Base-by-base conservation (phyloP, 306 rosid species). In the Dryas alaskensis region DNA sequence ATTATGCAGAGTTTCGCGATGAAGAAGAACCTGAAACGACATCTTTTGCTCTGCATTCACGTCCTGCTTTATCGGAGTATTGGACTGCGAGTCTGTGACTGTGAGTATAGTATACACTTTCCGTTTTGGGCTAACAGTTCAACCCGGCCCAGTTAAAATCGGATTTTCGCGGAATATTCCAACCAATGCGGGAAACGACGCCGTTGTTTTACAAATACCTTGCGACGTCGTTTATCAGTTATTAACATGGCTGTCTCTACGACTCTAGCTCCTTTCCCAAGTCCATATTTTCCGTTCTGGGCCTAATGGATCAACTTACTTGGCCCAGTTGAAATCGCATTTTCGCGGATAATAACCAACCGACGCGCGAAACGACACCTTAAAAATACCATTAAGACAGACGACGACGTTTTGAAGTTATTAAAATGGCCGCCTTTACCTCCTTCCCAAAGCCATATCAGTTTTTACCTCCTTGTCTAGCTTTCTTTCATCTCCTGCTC, bases 21-120 rank as follows among this genome's bases (percentile, higher is more conserved):
- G 44, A 69, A 80, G 59, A 54, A 48, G 44, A 69, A 80, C 80
- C 82, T 65, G 78, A 60, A 73, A 73, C 27, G 82, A 72, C 82
- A 78, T 78, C 25, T 40, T 73, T 55, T 55, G 17, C 65, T 42
- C 74, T 19, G 64, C 7, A 0, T 16, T 42, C 67, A 42, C 49
- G 8, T 40, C 42, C 11, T 54, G 60, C 65, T 1, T 1, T 13
- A 51, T 51, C 55, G 14, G 7, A 16, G 27, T 16, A 14, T 16
- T 1, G 25, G 40, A 31, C 37, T 31, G 3, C 37, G 37, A 31
- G 37, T 31, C 1, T 31, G 14, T 8, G 2, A 12, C 6, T 2
- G 6, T 31, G 45, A 51, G n/a, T 51, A n/a, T 13, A n/a, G 42
- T 4, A 25, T 16, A 45, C 13, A 8, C 6, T 55, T 44, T 22